Percentiles rank a stretch among this genome's conserved stretches.
Conservation (phyloP, 2,329 filamentous ascomycete species). For the Neofusicoccum kwambonambiense region DNA sequence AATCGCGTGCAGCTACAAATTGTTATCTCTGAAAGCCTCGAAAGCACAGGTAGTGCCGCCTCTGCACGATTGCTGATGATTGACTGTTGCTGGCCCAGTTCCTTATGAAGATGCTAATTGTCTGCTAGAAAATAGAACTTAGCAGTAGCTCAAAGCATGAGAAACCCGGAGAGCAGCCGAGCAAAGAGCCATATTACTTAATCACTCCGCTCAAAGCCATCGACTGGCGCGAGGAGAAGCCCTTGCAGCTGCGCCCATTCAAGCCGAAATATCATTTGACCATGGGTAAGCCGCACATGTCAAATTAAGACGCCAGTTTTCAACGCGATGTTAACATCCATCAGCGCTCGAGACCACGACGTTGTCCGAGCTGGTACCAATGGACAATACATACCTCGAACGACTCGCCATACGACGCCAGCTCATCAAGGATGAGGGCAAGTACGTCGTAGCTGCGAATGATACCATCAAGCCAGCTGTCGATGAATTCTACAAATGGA, state of each 20-base stretch:
- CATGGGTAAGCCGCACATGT: constrained; percentile 51
- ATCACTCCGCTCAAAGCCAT: constrained; percentile 52
- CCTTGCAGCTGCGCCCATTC: constrained; percentile 56
- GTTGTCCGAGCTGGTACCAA: constrained; percentile 55
- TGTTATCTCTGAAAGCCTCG: neutral
- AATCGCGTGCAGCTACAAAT: neutral
- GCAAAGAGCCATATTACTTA: constrained; percentile 35
- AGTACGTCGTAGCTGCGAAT: constrained; percentile 41
- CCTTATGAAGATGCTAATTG: neutral
- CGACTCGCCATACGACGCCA: constrained; percentile 51
- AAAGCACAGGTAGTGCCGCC: neutral
- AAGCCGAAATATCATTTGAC: constrained; percentile 63
- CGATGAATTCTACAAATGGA: constrained; percentile 57
- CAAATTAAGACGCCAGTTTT: neutral
- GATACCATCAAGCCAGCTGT: constrained; percentile 39
- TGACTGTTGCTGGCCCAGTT: neutral
- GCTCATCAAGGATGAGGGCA: constrained; percentile 45
- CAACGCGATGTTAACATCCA: neutral
- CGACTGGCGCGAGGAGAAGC: constrained; percentile 51
- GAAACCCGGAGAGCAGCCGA: neutral
- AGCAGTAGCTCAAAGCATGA: neutral
- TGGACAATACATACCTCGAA: constrained; percentile 59
- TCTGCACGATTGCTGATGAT: neutral
- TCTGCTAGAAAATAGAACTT: neutral
- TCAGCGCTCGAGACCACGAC: constrained; percentile 54